A percentile compares a stretch with the other conserved stretches of the same genome.
These are phyloP conservation scores for Citrullus amarus DNA, from an alignment of 306 rosid genomes.

Conservation along the genomic window DNA sequence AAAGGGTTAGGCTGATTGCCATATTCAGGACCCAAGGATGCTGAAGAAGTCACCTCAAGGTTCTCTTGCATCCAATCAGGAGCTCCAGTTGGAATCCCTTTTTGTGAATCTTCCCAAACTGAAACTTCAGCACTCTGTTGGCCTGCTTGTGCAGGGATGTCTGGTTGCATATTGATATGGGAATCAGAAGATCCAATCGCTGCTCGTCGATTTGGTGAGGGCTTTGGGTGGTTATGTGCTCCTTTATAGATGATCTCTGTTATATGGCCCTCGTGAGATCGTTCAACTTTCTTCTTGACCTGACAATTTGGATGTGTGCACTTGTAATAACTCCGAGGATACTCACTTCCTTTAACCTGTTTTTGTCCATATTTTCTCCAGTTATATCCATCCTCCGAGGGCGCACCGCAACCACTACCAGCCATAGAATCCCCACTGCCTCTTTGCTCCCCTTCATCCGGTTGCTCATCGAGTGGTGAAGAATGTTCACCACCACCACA, in stretches of 20 bases:
- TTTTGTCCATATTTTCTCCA: slow-evolving; percentile 98
- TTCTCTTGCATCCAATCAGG: slow-evolving; percentile 62
- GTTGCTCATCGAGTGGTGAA: slow-evolving; percentile 53
- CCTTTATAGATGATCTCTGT: slow-evolving; percentile 95
- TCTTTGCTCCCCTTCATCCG: slow-evolving; percentile 59
- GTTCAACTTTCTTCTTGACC: slow-evolving; percentile 88
- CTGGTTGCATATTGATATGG: slow-evolving; percentile 50
- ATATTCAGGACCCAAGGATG: slow-evolving; percentile 46
- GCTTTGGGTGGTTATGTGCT: slow-evolving; percentile 72
- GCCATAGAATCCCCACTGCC: slow-evolving; percentile 48
- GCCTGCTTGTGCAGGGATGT: slow-evolving; percentile 47
- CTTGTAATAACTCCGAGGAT: slow-evolving; percentile 88
- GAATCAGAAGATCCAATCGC: slow-evolving; percentile 45
- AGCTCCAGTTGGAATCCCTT: slow-evolving; percentile 33
- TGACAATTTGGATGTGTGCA: slow-evolving; percentile 78
- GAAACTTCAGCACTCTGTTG: slow-evolving; percentile 42
- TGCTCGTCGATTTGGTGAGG: slow-evolving; percentile 68
- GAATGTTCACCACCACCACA: slow-evolving; percentile 36
- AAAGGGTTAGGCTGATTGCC: slow-evolving; percentile 47
- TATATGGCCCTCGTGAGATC: slow-evolving; percentile 86
- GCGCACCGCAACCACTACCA: slow-evolving; percentile 50
- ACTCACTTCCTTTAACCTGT: slow-evolving; percentile 96
- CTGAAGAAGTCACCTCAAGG: slow-evolving; percentile 74
- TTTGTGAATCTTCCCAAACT: slow-evolving; percentile 43
- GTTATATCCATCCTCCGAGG: slow-evolving; percentile 79